A percentile compares a stretch with the other conserved stretches of the same genome.
Evolutionary conservation across 257 asterid species (phyloP).

Genomic region (Ehretia macrophylla): DNA sequence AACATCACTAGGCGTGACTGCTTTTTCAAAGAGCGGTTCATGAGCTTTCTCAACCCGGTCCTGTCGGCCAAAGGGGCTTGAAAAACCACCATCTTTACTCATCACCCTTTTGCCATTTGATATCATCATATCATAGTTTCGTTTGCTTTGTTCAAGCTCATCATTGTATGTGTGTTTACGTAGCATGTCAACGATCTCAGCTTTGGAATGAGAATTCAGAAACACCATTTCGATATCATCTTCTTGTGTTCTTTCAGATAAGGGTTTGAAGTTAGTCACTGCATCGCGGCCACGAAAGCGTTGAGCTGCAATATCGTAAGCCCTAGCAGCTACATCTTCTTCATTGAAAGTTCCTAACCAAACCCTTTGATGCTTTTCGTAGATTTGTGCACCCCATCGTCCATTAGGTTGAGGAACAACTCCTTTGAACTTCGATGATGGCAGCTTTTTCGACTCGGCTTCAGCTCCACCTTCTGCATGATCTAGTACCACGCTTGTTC

Average conservation of each 20-base stretch:
- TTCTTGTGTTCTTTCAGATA: constrained; percentile 21
- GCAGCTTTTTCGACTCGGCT: constrained; percentile 79
- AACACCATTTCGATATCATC: constrained; percentile 48
- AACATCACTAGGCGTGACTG: constrained; percentile 85
- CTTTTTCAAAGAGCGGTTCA: constrained; percentile 69
- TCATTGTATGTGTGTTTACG: constrained; percentile 78
- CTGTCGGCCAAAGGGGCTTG: constrained; percentile 14
- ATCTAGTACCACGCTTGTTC: constrained; percentile 53
- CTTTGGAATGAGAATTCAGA: constrained; percentile 59
- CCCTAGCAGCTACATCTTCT: constrained; percentile 75
- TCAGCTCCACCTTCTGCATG: constrained; percentile 48
- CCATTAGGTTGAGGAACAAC: constrained; percentile 99
- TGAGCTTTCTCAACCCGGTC: constrained; percentile 23
- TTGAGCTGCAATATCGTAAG: constrained; percentile 85
- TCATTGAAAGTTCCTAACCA: constrained; percentile 88
- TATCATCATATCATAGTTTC: constrained; percentile 22
- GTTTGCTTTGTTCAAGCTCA: constrained; percentile 67
- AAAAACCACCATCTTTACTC: constrained; percentile 12
- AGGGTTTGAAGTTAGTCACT: constrained; percentile 67
- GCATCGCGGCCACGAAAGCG: constrained; percentile 96
- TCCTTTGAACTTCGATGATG: constrained; percentile 85
- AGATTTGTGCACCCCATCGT: constrained; percentile 95
- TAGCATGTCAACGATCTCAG: constrained; percentile 85
- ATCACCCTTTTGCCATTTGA: constrained; percentile 1
- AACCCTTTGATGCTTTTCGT: constrained; percentile 82